Percentiles rank a stretch among this genome's conserved stretches.
These are phyloP conservation scores for Colletotrichum lentis DNA, from an alignment of 2,329 filamentous ascomycete species.

Conservation along the genomic window DNA sequence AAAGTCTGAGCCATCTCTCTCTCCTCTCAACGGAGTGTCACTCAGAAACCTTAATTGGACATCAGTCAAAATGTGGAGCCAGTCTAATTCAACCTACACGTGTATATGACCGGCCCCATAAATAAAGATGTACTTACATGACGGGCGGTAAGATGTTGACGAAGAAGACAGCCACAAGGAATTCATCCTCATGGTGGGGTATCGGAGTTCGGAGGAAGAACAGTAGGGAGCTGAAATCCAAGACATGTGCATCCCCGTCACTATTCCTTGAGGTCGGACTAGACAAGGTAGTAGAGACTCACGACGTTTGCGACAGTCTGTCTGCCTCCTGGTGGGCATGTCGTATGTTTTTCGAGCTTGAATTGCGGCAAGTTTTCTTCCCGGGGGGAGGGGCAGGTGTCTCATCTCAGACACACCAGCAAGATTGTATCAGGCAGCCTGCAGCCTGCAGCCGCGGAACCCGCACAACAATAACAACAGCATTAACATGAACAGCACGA, in stretches of 20 bases:
- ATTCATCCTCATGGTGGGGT: neutral
- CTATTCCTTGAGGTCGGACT: too few species aligned
- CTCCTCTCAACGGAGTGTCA: constrained; percentile 23
- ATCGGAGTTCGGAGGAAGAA: neutral
- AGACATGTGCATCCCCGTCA: neutral
- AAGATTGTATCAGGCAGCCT: too few species aligned
- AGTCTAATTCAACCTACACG: constrained; percentile 5
- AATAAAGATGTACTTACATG: neutral
- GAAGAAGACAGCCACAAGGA: neutral
- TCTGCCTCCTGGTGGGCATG: too few species aligned
- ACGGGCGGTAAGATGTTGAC: neutral
- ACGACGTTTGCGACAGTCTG: too few species aligned
- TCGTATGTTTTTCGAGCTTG: too few species aligned
- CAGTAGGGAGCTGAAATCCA: neutral
- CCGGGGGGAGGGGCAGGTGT: too few species aligned
- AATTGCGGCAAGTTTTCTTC: too few species aligned
- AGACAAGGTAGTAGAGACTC: too few species aligned
- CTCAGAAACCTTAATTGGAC: constrained; percentile 38
- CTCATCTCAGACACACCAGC: too few species aligned
- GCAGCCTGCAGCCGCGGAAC: too few species aligned
- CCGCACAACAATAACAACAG: too few species aligned
- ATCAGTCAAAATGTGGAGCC: constrained; percentile 24
- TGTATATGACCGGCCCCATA: neutral
- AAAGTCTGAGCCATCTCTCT: constrained; percentile 3
- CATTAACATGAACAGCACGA: too few species aligned